Evolutionary conservation across 768 basidiomycete species (phyloP), one percentile per base, ranked within the genome.

Genomic region (Paxillus ammoniavirescens): DNA sequence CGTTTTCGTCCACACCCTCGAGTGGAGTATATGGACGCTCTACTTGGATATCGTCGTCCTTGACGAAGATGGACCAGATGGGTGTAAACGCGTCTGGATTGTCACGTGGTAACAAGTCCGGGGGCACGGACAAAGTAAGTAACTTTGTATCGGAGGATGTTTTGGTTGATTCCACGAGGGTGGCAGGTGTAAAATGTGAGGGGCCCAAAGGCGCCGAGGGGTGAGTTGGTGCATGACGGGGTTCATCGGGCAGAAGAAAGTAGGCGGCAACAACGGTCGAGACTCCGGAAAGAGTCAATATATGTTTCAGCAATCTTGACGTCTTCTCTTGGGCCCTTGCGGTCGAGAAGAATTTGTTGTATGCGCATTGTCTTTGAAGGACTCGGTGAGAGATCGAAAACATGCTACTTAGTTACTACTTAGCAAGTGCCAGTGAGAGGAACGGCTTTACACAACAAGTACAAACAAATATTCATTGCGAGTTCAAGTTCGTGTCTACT

Each of bases 41-140:
- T 31, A 93, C 88, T 69, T 93, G 91, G 18, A 93, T 91, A 60
- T 92, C 91, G 57, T 87, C 86, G 65, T 93, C 89, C 65, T 93
- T 93, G 65, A 93, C 75, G 67, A 78, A 93, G 12, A 93, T 73
- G 37, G 89, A 88, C 81, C 84, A 93, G 54, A 91, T 82, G 78
- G 81, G 55, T 55, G 56, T 51, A 72, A 74, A 50, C 4, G 45
- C 42, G 26, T 55, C 26, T 35, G 55, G 54, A 23, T 52, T 46
- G 8, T 44, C 69, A 23, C 41, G 51, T 4, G 64, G 73, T 50
- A 80, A 59, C 4, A 76, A 61, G 38, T 75, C 63, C 2, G 72
- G 73, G 10, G 86, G 81, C 8, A 91, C 64, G 4, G 75, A 72
- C 44, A 93, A 70, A 12, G 82, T 82, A 17, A 93, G 69, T 8